A percentile compares a stretch with the other conserved stretches of the same genome.
These are phyloP conservation scores for Zymoseptoria crescenta DNA, from an alignment of 2,329 filamentous ascomycete species.

Conservation along the genomic window DNA sequence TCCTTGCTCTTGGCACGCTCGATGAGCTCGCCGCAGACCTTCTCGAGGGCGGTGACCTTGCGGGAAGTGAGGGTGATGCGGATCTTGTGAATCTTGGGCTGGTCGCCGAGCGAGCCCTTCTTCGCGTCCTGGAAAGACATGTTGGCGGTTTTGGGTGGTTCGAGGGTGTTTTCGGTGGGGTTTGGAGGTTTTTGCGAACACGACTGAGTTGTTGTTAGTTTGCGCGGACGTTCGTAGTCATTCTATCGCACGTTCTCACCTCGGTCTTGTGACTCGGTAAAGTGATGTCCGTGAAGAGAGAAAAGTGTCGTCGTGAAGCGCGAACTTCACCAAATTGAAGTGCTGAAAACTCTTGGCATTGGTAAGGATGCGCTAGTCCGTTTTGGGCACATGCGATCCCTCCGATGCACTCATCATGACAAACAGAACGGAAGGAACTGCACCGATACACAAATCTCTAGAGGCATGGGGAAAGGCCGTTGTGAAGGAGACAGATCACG, in stretches of 20 bases:
- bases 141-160: constrained; percentile 35
- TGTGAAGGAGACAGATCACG: not conserved
- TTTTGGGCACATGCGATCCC: constrained; percentile 1
- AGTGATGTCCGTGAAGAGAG: constrained; percentile 43
- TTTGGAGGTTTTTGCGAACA: constrained; percentile 35
- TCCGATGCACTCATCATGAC: constrained; percentile 3
- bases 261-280: constrained; percentile 40
- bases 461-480: not conserved
- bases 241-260: constrained; percentile 8
- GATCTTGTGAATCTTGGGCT: constrained; percentile 94
- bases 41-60: constrained; percentile 94
- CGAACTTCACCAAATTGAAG: constrained; percentile 5
- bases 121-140: constrained; percentile 96
- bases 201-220: constrained; percentile 34
- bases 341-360: constrained; percentile 5
- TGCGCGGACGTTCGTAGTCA: not conserved
- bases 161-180: constrained; percentile 20
- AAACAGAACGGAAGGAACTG: not conserved
- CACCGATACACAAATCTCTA: not conserved
- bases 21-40: constrained; percentile 96
- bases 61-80: constrained; percentile 93
- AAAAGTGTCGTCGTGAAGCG: constrained; percentile 10
- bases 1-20: constrained; percentile 98
- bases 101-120: constrained; percentile 79
- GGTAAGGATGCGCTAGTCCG: constrained; percentile 1